Percentiles rank a stretch among this genome's conserved stretches.
Conservation (phyloP, 2,329 filamentous ascomycete genomes). For the Diaporthe capsici region DNA sequence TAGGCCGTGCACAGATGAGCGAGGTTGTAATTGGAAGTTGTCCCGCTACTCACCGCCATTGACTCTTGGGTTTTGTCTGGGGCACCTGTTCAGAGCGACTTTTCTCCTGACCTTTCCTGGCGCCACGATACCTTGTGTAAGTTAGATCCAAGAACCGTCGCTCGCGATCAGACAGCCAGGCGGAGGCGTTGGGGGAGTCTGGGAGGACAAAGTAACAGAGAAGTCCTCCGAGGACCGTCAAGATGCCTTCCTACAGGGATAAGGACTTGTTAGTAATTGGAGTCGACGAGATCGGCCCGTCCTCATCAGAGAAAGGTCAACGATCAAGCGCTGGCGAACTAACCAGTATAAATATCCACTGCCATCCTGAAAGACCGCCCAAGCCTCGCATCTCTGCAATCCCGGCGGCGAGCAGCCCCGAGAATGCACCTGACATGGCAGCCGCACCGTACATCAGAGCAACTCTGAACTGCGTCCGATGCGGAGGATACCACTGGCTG, state of each 20-base stretch:
- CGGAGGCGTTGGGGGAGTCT: constrained; percentile 52
- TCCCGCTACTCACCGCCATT: neutral
- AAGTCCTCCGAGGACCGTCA: constrained; percentile 48
- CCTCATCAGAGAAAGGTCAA: too few relatives aligned
- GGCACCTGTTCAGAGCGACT: neutral
- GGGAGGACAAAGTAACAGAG: constrained; percentile 62
- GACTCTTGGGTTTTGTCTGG: neutral
- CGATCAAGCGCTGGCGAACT: neutral
- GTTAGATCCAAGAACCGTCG: constrained; percentile 6
- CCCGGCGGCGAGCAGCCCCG: constrained; percentile 61
- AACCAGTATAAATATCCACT: constrained; percentile 68
- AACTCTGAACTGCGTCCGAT: constrained; percentile 63
- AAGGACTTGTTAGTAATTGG: neutral
- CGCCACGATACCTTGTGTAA: neutral
- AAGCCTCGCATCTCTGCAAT: constrained; percentile 63
- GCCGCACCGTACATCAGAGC: constrained; percentile 60
- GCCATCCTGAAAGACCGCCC: constrained; percentile 60
- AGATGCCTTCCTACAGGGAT: constrained; percentile 49
- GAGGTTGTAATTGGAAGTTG: neutral
- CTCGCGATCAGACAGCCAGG: neutral
- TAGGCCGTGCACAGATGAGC: neutral
- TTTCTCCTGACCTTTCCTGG: neutral
- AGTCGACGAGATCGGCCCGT: too few relatives aligned
- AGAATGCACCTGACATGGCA: constrained; percentile 58
- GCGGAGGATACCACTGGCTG: constrained; percentile 63